A percentile compares a stretch with the other conserved stretches of the same genome.
phyloP scores from a whole-genome alignment of 2,329 filamentous ascomycete genomes.

The Fusarium papillatum region DNA sequence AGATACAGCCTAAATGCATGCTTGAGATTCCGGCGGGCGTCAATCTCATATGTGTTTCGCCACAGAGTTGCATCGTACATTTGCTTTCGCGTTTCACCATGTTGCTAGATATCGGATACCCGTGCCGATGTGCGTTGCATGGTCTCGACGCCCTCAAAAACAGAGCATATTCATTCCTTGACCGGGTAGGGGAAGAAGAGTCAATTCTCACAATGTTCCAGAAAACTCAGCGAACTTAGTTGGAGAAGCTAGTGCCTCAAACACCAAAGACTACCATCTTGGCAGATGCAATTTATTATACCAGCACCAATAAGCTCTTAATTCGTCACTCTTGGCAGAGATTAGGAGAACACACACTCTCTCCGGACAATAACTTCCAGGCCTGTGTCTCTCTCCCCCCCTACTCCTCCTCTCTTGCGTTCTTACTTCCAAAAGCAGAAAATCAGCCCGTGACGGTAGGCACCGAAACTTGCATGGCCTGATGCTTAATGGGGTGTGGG shows the following conservation, averaged over 20 bases:
- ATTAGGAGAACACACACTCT: neutral
- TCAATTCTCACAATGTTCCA: constrained; percentile 15
- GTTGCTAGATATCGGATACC: constrained; percentile 5
- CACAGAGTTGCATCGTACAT: neutral
- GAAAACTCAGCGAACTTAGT: constrained; percentile 1
- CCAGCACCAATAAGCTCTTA: neutral
- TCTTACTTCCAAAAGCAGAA: constrained; percentile 5
- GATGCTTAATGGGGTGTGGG: neutral
- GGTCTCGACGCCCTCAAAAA: too few relatives aligned
- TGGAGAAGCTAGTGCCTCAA: neutral
- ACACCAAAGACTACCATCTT: neutral
- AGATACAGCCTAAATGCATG: neutral
- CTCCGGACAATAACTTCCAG: constrained; percentile 9
- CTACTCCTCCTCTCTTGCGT: neutral
- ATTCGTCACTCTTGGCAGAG: neutral
- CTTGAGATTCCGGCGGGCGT: neutral
- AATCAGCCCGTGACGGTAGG: neutral
- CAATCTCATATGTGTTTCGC: neutral
- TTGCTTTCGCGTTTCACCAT: neutral
- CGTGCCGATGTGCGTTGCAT: constrained; percentile 5
- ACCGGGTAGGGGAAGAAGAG: neutral
- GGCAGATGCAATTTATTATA: neutral
- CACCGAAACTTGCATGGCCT: constrained; percentile 3
- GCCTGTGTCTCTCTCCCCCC: neutral
- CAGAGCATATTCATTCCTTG: neutral